Percentiles rank a stretch among this genome's conserved stretches.
Evolutionary conservation across 495 filamentous ascomycete species (phyloP).

Genomic region (Xylaria castorea): DNA sequence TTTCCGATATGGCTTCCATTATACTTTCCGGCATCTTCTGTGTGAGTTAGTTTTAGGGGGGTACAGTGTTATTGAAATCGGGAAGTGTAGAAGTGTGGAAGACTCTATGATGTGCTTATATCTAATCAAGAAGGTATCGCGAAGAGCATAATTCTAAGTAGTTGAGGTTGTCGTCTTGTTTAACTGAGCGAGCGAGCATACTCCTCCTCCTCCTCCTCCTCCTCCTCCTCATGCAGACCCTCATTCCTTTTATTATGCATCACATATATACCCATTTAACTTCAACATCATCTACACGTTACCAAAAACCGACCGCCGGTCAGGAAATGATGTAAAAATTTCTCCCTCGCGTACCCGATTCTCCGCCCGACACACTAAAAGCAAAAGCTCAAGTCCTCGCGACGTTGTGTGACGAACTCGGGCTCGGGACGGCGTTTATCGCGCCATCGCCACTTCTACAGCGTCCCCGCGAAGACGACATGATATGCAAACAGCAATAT

Average conservation of each 20-base stretch:
- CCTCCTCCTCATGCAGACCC: neutral
- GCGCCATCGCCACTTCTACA: neutral
- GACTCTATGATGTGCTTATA: neutral
- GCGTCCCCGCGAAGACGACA: neutral
- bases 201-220: no score
- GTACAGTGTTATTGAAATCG: neutral
- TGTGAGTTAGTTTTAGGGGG: neutral
- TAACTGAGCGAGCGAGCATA: neutral
- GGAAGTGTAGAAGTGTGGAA: neutral
- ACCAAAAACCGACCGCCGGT: neutral
- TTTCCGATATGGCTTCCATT: neutral
- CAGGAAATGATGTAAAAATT: neutral
- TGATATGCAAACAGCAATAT: neutral
- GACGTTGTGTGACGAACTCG: neutral
- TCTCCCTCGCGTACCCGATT: neutral
- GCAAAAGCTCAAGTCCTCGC: neutral
- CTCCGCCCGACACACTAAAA: neutral
- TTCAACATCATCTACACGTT: neutral
- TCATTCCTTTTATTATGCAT: no score
- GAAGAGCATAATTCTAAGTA: neutral
- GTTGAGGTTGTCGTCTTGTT: neutral
- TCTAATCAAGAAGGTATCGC: neutral
- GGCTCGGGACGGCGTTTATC: neutral
- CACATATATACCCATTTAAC: neutral
- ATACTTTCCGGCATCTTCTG: neutral